Percentiles rank a stretch among this genome's conserved stretches.
phyloP scores from a whole-genome alignment of 768 basidiomycete genomes.

The Trametes maxima region DNA sequence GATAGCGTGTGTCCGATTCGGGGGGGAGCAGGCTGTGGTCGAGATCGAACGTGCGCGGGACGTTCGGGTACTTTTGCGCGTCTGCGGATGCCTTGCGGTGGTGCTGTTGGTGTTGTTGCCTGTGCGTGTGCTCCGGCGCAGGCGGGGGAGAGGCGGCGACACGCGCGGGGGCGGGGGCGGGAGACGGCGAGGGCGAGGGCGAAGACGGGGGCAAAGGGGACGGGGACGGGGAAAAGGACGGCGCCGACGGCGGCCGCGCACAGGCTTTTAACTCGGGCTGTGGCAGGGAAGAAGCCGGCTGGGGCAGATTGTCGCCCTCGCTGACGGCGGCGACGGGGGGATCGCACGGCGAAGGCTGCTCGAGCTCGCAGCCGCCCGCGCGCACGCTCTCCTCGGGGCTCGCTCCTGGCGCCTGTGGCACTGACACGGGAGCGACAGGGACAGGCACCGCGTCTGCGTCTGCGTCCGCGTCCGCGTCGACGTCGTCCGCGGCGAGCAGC shows the following conservation, averaged over 20 bases:
- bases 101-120: not conserved
- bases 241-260: not conserved
- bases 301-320: not conserved
- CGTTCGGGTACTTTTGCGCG: slow-evolving; percentile 6
- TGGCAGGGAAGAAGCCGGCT: not conserved
- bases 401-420: not conserved
- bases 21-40: slow-evolving; percentile 20
- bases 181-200: not conserved
- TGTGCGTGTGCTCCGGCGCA: not conserved
- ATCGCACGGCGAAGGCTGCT: slow-evolving; percentile 1
- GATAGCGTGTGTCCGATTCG: slow-evolving; percentile 22
- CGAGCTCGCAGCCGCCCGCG: not conserved
- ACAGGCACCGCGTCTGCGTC: not conserved
- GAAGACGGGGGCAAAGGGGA: not conserved
- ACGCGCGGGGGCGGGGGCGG: not conserved
- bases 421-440: not conserved
- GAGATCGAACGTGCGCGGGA: slow-evolving; percentile 13
- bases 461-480: not conserved
- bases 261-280: not conserved
- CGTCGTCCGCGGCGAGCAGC: slow-evolving; percentile 1
- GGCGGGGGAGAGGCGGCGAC: not conserved
- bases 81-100: not conserved
- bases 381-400: not conserved
- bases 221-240: not conserved
- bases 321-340: not conserved